These are phyloP conservation scores for Xylaria scruposa DNA, from an alignment of 495 filamentous ascomycete species.

Conservation along the genomic window DNA sequence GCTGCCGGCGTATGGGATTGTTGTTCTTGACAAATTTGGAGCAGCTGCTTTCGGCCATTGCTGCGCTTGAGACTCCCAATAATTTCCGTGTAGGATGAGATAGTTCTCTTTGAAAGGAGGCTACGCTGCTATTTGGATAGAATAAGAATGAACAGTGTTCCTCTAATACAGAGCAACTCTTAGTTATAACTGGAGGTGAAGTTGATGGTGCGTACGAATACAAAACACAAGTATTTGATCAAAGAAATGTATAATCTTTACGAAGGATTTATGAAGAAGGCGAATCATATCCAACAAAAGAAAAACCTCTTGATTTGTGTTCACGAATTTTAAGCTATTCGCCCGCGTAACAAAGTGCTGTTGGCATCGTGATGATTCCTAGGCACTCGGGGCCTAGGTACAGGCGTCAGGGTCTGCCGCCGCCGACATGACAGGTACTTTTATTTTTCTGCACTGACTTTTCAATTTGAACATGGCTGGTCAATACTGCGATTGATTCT, in stretches of 20 bases:
- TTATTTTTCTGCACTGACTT: not conserved
- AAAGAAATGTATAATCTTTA: not conserved
- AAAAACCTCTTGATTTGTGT: not conserved
- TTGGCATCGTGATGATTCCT: not conserved
- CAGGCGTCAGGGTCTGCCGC: not conserved
- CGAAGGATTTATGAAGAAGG: not conserved
- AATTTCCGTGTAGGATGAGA: not conserved
- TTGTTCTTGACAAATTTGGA: not conserved
- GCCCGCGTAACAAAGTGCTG: not conserved
- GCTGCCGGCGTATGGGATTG: not conserved
- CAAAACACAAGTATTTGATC: not conserved
- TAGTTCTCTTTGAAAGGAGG: not conserved
- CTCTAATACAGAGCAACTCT: not conserved
- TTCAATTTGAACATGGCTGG: not conserved
- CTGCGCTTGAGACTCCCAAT: not conserved
- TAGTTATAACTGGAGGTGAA: not conserved
- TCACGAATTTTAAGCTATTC: not conserved
- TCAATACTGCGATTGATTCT: not conserved
- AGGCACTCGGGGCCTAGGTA: not conserved
- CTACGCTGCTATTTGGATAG: not conserved
- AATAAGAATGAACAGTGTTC: not conserved
- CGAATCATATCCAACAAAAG: not conserved
- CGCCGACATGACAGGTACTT: not conserved
- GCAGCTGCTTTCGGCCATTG: not conserved
- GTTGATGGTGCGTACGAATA: not conserved